Evolutionary conservation across 2,329 filamentous ascomycete genomes (phyloP), one percentile per base, ranked within the genome.

Genomic region (Fusarium tupiense): DNA sequence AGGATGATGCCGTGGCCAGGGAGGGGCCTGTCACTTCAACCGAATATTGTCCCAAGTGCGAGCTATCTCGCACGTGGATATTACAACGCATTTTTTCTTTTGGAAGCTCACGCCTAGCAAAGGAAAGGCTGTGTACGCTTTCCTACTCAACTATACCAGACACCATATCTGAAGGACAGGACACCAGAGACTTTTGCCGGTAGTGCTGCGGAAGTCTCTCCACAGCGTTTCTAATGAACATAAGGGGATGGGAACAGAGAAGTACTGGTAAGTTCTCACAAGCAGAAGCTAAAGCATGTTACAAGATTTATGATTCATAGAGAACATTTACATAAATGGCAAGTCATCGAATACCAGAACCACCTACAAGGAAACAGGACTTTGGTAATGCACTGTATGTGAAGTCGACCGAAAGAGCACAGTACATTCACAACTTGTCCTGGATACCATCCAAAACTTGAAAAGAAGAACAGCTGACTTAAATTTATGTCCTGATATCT

Each of bases 391-490:
- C 22, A n/a, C 2, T 14, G 14, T 11, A 43, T 5, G 40, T n/a
- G 3, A 43, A 16, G 8, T n/a, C 40, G 6, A 24, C 6, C 7
- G 19, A 19, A 1, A 19, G 12, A 17, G 12, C 24, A 26, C 12
- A 20, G n/a, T 12, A 10, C 22, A n/a, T 43, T n/a, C 14, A n/a
- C 22, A 43, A 1, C 14, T 4, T 16, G 9, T 41, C 13, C 0
- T n/a, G 8, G 16, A 43, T 43, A n/a, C 1, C 14, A 10, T 22
- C 9, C 0, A 5, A n/a, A n/a, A 0, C 6, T 16, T 16, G 12
- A 41, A n/a, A 11, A 43, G 7, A 24, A 24, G 14, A n/a, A 24
- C 14, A n/a, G 3, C n/a, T 41, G 8, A n/a, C 7, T 16, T 41
- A 7, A 8, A 12, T 20, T 19, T 13, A 13, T 14, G 43, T 4